phyloP scores from a whole-genome alignment of 1,284 basidiomycete species.

The Cryptococcus sp. region DNA sequence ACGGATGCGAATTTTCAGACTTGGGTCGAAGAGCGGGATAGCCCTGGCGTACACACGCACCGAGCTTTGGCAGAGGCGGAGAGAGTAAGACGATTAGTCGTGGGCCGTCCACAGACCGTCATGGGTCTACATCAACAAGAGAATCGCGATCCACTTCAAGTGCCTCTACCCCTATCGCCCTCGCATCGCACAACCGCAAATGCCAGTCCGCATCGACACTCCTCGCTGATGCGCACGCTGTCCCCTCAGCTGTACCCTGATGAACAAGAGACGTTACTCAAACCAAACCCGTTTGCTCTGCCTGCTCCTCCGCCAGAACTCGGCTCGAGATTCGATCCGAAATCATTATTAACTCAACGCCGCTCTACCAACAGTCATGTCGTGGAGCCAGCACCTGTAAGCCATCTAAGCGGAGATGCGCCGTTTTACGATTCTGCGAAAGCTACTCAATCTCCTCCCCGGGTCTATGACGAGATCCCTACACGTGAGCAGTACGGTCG shows the following conservation, averaged over 20 bases:
- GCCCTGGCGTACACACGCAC: neutral
- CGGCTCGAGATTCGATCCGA: slow-evolving; percentile 48
- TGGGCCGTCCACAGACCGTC: slow-evolving; percentile 10
- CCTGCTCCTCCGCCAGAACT: slow-evolving; percentile 40
- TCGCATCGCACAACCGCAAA: neutral
- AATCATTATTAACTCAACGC: slow-evolving; percentile 29
- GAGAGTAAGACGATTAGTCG: slow-evolving; percentile 9
- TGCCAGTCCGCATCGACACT: neutral
- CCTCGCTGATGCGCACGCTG: neutral
- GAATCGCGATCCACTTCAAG: neutral
- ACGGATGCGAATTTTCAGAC: neutral
- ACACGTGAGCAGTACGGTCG: slow-evolving; percentile 37
- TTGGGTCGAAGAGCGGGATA: neutral
- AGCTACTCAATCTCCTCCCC: neutral
- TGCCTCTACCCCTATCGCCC: neutral
- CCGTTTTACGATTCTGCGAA: neutral
- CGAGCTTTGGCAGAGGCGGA: slow-evolving; percentile 13
- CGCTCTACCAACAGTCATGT: slow-evolving; percentile 6
- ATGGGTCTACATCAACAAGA: slow-evolving; percentile 13
- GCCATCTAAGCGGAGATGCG: neutral
- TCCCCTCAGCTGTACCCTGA: slow-evolving; percentile 7
- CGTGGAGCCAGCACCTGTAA: neutral
- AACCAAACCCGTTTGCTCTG: slow-evolving; percentile 47
- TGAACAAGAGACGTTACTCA: slow-evolving; percentile 8
- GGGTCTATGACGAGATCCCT: slow-evolving; percentile 36